These are phyloP conservation scores for Zygotorulaspora chibaensis DNA, from an alignment of 805 yeast genomes.

Conservation along the genomic window DNA sequence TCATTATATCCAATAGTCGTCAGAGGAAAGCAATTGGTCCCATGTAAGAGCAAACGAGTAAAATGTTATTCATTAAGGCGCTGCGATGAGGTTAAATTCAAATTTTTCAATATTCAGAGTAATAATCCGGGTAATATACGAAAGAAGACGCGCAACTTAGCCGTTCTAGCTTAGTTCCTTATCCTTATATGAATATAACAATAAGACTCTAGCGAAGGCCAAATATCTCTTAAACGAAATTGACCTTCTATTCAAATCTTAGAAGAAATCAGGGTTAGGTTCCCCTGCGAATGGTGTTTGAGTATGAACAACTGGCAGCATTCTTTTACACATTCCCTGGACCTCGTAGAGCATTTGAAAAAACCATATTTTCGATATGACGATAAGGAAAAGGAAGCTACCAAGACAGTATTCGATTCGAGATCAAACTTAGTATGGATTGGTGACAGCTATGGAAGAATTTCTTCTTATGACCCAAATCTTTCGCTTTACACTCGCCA, in stretches of 20 bases:
- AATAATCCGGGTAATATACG: neutral
- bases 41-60: neutral
- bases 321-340: slow-evolving; percentile 29
- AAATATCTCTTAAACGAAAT: no score
- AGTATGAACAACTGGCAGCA: slow-evolving; percentile 37
- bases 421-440: slow-evolving; percentile 80
- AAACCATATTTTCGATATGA: slow-evolving; percentile 34
- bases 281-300: slow-evolving; percentile 3
- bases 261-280: neutral
- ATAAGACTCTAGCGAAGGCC: no score
- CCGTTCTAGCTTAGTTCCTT: no score
- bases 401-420: slow-evolving; percentile 54
- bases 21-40: neutral
- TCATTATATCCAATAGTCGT: slow-evolving; percentile 7
- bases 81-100: neutral
- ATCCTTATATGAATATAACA: no score
- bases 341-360: slow-evolving; percentile 29
- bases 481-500: slow-evolving; percentile 56
- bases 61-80: no score
- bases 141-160: neutral
- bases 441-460: slow-evolving; percentile 60
- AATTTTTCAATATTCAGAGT: neutral
- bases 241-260: no score
- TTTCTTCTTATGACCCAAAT: slow-evolving; percentile 43
- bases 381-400: slow-evolving; percentile 30